Evolutionary conservation across 2,329 filamentous ascomycete genomes (phyloP).

Genomic region (Gaeumannomyces sp.): DNA sequence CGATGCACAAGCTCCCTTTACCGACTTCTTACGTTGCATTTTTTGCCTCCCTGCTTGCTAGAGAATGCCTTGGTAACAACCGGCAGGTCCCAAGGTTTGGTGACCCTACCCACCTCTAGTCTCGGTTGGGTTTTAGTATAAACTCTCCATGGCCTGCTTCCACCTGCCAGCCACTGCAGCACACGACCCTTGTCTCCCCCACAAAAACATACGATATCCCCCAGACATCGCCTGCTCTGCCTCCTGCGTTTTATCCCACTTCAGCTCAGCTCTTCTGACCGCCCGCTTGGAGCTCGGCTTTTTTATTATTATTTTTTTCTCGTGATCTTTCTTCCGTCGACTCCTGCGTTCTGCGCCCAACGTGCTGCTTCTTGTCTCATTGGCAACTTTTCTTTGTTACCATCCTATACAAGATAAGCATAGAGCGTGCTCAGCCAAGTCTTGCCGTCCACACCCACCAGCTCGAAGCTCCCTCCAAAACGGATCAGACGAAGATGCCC

Average conservation of each 20-base stretch:
- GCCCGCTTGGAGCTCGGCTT: neutral
- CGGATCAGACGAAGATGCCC: slow-evolving; percentile 3
- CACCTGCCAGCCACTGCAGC: too few species aligned
- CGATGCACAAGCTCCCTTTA: neutral
- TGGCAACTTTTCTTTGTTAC: neutral
- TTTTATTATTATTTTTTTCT: neutral
- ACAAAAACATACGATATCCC: slow-evolving; percentile 1
- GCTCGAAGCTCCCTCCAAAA: neutral
- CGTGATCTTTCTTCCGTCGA: neutral
- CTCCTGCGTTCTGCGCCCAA: neutral
- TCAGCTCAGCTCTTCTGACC: neutral
- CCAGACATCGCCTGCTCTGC: neutral
- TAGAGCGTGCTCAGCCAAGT: neutral
- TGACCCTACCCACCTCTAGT: too few species aligned
- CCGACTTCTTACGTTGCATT: neutral
- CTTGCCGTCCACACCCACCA: neutral
- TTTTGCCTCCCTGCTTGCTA: too few species aligned
- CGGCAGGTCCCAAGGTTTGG: too few species aligned
- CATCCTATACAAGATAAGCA: neutral
- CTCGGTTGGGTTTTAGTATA: neutral
- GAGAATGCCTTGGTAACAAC: too few species aligned
- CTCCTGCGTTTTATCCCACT: too few species aligned
- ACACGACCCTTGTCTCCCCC: neutral
- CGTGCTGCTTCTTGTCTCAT: neutral
- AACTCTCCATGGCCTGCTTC: neutral